Percentiles rank a stretch among this genome's conserved stretches.
Conservation (phyloP, 345 rosid genomes). For the Acer campestre region DNA sequence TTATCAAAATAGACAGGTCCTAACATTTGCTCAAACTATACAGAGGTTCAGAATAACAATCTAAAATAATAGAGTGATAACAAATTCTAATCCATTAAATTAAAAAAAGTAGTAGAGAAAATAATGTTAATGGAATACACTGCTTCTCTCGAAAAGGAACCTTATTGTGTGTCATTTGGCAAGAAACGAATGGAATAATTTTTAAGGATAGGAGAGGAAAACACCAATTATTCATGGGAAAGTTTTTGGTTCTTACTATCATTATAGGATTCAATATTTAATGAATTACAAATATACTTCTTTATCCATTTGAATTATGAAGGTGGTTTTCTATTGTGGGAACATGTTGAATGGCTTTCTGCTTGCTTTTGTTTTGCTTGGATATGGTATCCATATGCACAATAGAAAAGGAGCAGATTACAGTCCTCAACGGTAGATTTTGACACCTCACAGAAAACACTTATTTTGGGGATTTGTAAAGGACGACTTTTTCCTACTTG, state of each 20-base stretch:
- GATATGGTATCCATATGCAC: not conserved
- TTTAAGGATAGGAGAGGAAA: not conserved
- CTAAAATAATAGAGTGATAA: not conserved
- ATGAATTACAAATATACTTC: not conserved
- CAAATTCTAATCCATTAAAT: not conserved
- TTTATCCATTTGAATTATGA: not conserved
- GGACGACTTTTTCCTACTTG: not conserved
- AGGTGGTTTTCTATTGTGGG: not conserved
- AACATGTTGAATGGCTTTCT: not conserved
- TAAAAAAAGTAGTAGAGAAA: too few relatives aligned
- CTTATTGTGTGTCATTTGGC: not conserved
- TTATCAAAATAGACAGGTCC: not conserved
- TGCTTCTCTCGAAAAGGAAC: not conserved
- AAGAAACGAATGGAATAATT: not conserved
- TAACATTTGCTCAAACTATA: not conserved
- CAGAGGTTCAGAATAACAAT: not conserved
- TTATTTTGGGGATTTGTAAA: not conserved
- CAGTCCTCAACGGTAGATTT: too few relatives aligned
- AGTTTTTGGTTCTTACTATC: not conserved
- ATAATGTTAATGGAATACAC: not conserved
- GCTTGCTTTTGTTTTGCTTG: not conserved
- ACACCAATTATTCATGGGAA: not conserved
- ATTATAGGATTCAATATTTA: not conserved
- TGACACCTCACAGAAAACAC: not conserved
- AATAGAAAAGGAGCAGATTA: not conserved